A percentile compares a stretch with the other conserved stretches of the same genome.
phyloP scores from a whole-genome alignment of 2,329 filamentous ascomycete species.

The Fusarium armeniacum region DNA sequence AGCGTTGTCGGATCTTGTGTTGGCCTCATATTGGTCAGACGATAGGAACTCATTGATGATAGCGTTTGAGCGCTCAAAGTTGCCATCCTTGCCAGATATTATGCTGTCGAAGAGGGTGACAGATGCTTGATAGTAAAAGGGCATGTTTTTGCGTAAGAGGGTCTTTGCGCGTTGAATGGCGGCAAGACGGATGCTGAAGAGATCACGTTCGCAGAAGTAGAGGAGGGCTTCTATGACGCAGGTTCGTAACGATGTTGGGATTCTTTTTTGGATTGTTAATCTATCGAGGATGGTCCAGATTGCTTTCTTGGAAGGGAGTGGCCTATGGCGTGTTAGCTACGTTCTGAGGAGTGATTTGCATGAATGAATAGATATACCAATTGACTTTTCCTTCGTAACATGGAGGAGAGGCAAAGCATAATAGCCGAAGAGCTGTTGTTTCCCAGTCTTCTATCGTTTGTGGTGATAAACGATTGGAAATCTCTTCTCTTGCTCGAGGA shows the following conservation, averaged over 20 bases:
- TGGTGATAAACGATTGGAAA: slow-evolving; percentile 16
- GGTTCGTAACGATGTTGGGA: slow-evolving; percentile 30
- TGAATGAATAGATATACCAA: slow-evolving; percentile 46
- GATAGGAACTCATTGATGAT: slow-evolving; percentile 47
- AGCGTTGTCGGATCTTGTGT: slow-evolving; percentile 50
- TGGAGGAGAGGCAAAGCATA: slow-evolving; percentile 52
- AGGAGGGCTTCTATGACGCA: slow-evolving; percentile 50
- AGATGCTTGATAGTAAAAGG: slow-evolving; percentile 53
- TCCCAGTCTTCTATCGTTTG: slow-evolving; percentile 43
- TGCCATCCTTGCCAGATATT: slow-evolving; percentile 48
- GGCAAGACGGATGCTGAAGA: slow-evolving; percentile 42
- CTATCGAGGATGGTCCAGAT: slow-evolving; percentile 50
- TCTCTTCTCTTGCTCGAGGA: slow-evolving; percentile 1
- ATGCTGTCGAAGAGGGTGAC: slow-evolving; percentile 53
- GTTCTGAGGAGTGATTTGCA: no score
- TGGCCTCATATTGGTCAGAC: slow-evolving; percentile 15
- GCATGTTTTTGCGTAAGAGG: slow-evolving; percentile 49
- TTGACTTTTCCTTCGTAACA: slow-evolving; percentile 52
- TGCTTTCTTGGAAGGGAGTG: slow-evolving; percentile 42
- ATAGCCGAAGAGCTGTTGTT: slow-evolving; percentile 38
- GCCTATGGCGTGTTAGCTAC: slow-evolving; percentile 38
- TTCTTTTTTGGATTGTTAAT: slow-evolving; percentile 23
- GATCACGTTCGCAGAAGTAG: slow-evolving; percentile 53
- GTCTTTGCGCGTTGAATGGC: slow-evolving; percentile 48
- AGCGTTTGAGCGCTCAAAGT: slow-evolving; percentile 47